Base-by-base conservation (phyloP, 2,329 filamentous ascomycete genomes). In the Zymoseptoria pseudotritici region DNA sequence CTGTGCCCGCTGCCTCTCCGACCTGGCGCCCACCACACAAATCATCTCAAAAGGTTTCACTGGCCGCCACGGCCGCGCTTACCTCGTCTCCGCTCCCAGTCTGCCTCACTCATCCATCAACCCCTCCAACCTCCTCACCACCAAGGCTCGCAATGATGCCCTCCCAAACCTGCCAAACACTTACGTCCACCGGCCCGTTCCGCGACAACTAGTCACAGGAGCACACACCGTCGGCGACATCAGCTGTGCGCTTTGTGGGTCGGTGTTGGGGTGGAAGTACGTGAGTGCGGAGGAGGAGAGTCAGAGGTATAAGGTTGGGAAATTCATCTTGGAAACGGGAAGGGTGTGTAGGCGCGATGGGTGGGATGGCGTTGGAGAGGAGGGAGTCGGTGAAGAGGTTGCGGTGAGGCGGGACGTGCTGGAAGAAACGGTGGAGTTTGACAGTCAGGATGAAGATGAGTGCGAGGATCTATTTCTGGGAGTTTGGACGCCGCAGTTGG, bases 21-120 rank as follows among this genome's bases (percentile, higher is more conserved):
- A 86, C 67, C 77, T 87, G 53, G 82, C 83, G 63, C 76, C 82
- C 57, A 80, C 81, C 17, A 78, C 78, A 5, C 82, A 84, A 63
- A 85, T 86, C 59, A 82, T 86, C 67, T 81, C 77, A 74, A 86
- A 86, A 74, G 84, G 84, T 57, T 87, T 87, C 73, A 86, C 82
- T 22, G 84, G 84, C 63, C 81, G 84, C 19, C 82, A 86, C 70
- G 84, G 84, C 5, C 82, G 84, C 59, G 84, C 84, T 50, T 86
- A 85, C 71, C 82, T 87, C 59, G 83, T 87, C 31, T 76, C 81
- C 1, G 78, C 81, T 2, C 71, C 74, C 5, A 66, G 73, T 6
- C 68, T 72, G 22, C 63, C 72, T 10, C 62, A 72, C 52, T 63
- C 71, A 53, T 68, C 70, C 54, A 64, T 54, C 61, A 51, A 60